Evolutionary conservation across 139 green algal genomes (phyloP).

Genomic region (Chlorella sp.): DNA sequence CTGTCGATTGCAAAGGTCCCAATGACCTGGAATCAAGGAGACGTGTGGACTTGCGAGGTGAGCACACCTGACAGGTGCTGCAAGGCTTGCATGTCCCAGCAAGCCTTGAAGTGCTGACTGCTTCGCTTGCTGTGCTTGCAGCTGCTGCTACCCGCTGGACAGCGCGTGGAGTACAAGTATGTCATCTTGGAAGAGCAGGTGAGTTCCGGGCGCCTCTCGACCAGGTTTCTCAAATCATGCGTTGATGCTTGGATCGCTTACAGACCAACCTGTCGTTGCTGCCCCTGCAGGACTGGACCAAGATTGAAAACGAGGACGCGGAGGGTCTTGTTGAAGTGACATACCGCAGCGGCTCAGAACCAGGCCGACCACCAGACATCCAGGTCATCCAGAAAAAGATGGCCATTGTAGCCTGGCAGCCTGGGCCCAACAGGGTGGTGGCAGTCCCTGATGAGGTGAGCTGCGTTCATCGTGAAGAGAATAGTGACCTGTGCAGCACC

Average conservation of each 20-base stretch:
- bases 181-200: slow-evolving; percentile 91
- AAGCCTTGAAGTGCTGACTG: too few species aligned
- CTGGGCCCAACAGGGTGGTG: slow-evolving; percentile 77
- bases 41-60: slow-evolving; percentile 83
- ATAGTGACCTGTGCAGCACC: too few species aligned
- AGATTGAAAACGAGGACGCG: slow-evolving; percentile 64
- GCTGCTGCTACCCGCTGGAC: slow-evolving; percentile 72
- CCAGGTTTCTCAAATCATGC: background rate
- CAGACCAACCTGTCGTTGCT: too few species aligned
- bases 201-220: slow-evolving; percentile 3
- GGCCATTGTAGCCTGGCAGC: slow-evolving; percentile 93
- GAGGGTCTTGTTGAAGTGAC: slow-evolving; percentile 76
- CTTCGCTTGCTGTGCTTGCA: too few species aligned
- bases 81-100: too few species aligned
- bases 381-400: slow-evolving; percentile 85
- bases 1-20: slow-evolving; percentile 88
- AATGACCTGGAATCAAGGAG: slow-evolving; percentile 76
- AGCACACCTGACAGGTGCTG: too few species aligned
- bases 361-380: slow-evolving; percentile 70
- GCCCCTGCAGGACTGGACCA: slow-evolving; percentile 78
- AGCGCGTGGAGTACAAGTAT: slow-evolving; percentile 92
- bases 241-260: too few species aligned
- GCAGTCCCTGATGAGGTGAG: slow-evolving; percentile 69
- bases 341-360: slow-evolving; percentile 61
- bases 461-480: too few species aligned